Evolutionary conservation across 805 yeast species (phyloP).

Genomic region (Pichia cabralensis): DNA sequence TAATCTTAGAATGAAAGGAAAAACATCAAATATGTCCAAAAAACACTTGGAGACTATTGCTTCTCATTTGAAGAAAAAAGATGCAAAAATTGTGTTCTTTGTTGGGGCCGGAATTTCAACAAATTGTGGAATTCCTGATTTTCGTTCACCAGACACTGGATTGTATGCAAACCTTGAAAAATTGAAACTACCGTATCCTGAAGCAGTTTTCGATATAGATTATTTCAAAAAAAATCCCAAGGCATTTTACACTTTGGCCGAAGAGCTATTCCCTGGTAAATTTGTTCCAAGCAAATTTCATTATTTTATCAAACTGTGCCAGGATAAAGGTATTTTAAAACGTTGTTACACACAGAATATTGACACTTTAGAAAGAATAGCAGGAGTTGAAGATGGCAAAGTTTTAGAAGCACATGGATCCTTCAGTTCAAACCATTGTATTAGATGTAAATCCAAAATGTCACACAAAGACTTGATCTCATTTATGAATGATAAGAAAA

Average conservation of each 20-base stretch:
- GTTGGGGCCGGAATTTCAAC: conserved; percentile 96
- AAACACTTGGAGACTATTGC: conserved; percentile 15
- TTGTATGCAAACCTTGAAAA: conserved; percentile 70
- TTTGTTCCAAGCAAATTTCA: conserved; percentile 81
- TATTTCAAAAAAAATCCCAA: conserved; percentile 66
- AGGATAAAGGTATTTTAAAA: conserved; percentile 49
- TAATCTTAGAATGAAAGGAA: too few relatives aligned
- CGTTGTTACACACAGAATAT: conserved; percentile 89
- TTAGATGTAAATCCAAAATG: conserved; percentile 57
- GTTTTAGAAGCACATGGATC: conserved; percentile 94
- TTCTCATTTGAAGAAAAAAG: conserved; percentile 15
- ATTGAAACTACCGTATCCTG: conserved; percentile 79
- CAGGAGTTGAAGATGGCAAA: conserved; percentile 56
- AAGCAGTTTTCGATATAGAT: conserved; percentile 89
- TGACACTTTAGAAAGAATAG: conserved; percentile 80
- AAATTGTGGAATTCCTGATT: conserved; percentile 91
- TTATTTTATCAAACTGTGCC: conserved; percentile 53
- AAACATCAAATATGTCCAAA: too few relatives aligned
- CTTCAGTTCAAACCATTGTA: conserved; percentile 77
- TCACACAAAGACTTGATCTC: conserved; percentile 34
- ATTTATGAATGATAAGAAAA: conserved; percentile 23
- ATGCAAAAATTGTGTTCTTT: conserved; percentile 45
- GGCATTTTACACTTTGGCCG: conserved; percentile 78
- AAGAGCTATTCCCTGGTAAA: conserved; percentile 81
- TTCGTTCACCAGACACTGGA: conserved; percentile 84